A percentile compares a stretch with the other conserved stretches of the same genome.
Conservation (phyloP, 2,329 filamentous ascomycete species). For the Fusarium floridanum region DNA sequence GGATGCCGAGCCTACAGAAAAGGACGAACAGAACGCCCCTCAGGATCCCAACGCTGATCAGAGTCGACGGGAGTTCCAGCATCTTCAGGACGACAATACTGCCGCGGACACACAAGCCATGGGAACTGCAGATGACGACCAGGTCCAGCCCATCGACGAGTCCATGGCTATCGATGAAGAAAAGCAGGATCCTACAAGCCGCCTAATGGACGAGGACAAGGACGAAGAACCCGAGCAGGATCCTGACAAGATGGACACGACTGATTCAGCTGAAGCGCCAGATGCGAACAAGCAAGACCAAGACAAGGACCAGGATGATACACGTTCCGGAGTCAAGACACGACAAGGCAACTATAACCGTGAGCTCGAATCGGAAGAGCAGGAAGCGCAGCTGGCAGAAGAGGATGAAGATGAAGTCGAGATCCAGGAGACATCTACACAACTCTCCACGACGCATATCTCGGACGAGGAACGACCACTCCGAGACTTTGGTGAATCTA, state of each 20-base stretch:
- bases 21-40: constrained; percentile 54
- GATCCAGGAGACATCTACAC: constrained; percentile 68
- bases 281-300: constrained; percentile 59
- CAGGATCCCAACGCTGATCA: constrained; percentile 67
- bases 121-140: constrained; percentile 88
- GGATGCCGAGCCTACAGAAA: constrained; percentile 62
- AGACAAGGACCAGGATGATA: constrained; percentile 65
- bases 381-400: constrained; percentile 59
- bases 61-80: constrained; percentile 88
- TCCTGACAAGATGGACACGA: constrained; percentile 60
- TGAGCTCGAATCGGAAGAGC: constrained; percentile 59
- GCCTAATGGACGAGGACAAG: constrained; percentile 68
- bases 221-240: constrained; percentile 59
- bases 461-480: constrained; percentile 59
- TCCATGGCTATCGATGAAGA: constrained; percentile 87
- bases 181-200: constrained; percentile 63
- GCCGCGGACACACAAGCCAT: constrained; percentile 91
- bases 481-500: constrained; percentile 67
- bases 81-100: constrained; percentile 86
- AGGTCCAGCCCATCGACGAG: constrained; percentile 87
- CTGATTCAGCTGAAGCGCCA: constrained; percentile 49
- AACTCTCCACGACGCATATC: constrained; percentile 81
- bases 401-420: constrained; percentile 63
- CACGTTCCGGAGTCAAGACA: constrained; percentile 71
- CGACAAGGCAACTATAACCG: constrained; percentile 70